Evolutionary conservation across 345 rosid species (phyloP).

Genomic region (Populus pruinosa): DNA sequence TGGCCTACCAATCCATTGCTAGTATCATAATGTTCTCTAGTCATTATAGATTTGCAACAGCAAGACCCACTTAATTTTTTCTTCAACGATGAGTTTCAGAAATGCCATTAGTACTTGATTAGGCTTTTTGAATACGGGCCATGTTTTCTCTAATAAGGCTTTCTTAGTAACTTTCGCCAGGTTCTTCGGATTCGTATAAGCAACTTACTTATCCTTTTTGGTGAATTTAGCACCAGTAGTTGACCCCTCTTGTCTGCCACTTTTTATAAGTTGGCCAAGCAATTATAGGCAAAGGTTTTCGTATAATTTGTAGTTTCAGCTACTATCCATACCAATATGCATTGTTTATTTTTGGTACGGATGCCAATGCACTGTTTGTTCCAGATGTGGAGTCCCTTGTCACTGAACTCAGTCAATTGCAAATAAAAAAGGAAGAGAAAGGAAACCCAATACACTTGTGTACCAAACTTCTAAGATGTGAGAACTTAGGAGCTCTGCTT

Average conservation of each 20-base stretch:
- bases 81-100: not conserved
- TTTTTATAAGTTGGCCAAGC: not conserved
- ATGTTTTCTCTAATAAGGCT: not conserved
- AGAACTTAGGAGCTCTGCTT: not conserved
- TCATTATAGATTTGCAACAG: constrained; percentile 2
- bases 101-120: constrained; percentile 2
- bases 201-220: not conserved
- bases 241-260: constrained; percentile 1
- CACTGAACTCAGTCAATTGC: not conserved
- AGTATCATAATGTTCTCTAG: constrained; percentile 9
- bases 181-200: constrained; percentile 1
- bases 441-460: not conserved
- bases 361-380: not conserved
- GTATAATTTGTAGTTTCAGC: not conserved
- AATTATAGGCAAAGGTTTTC: not conserved
- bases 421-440: not conserved
- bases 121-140: not conserved
- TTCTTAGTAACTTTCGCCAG: constrained; percentile 3
- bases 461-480: not conserved
- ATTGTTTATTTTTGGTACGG: not conserved
- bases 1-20: constrained; percentile 14
- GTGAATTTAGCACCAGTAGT: not conserved
- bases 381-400: not conserved
- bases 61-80: constrained; percentile 8
- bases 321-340: not conserved